Evolutionary conservation across 345 rosid species (phyloP).

Genomic region (Eucalyptus regnans): DNA sequence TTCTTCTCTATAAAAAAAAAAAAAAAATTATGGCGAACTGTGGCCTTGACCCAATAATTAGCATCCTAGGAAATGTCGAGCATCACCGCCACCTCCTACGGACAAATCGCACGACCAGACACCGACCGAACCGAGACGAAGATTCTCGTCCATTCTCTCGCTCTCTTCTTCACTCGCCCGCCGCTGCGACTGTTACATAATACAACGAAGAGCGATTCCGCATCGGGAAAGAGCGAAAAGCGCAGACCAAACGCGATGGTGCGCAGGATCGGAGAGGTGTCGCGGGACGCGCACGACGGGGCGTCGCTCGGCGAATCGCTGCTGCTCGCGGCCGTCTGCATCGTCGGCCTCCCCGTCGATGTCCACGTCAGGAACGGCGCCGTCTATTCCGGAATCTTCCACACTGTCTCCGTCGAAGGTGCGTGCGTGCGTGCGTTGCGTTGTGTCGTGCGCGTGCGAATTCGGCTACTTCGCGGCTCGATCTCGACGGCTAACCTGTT

Average conservation of each 20-base stretch:
- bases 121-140: neutral
- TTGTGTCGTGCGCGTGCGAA: slow-evolving; percentile 2
- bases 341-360: slow-evolving; percentile 72
- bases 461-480: neutral
- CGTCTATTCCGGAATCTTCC: slow-evolving; percentile 61
- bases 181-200: neutral
- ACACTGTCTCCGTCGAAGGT: slow-evolving; percentile 66
- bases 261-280: slow-evolving; percentile 13
- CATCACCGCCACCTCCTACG: neutral
- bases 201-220: neutral
- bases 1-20: neutral
- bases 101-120: neutral
- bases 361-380: slow-evolving; percentile 81
- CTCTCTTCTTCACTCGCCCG: neutral
- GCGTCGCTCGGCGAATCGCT: slow-evolving; percentile 37
- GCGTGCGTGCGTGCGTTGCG: neutral
- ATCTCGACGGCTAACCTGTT: neutral
- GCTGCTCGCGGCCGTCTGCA: slow-evolving; percentile 57
- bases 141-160: neutral
- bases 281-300: slow-evolving; percentile 8
- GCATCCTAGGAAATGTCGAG: neutral
- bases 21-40: neutral
- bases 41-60: neutral
- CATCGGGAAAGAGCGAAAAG: neutral
- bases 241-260: slow-evolving; percentile 16